Evolutionary conservation across 2,329 filamentous ascomycete species (phyloP), one percentile per base, ranked within the genome.

Genomic region (Didymella keratinophila): DNA sequence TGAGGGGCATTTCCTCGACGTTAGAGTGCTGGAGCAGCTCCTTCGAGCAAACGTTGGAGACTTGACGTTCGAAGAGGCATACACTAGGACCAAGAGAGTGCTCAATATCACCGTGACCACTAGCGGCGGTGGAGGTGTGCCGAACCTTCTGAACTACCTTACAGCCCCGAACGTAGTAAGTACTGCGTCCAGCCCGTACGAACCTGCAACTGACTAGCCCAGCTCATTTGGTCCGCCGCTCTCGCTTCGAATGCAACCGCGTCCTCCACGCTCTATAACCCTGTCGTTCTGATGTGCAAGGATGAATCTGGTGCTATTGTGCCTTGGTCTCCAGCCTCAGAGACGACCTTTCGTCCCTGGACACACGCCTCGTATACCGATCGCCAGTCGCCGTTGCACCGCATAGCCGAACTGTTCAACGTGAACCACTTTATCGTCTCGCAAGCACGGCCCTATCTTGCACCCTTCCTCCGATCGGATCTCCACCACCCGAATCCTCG

Each of bases 401-500:
- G 91, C 37, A 88, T 95, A 28, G 87, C 89, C 7, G 90, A 94
- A 78, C 85, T 94, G 11, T 95, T 95, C 83, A 96, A 96, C 73
- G 91, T 96, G 52, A 96, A 97, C 73, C 93, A 97, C 80, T 97
- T 96, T 78, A 92, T 98, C 64, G 88, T 98, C 65, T 95, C 91
- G 64, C 94, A 97, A 79, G 93, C 94, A 0, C 85, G 93, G 3
- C 94, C 94, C 0, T 97, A 96, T 76, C 82, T 97, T 16, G 89
- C 94, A 27, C 93, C 93, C 0, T 95, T 97, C 69, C 82, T 96
- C 5, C 87, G 89, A 61, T 90, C 89, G 44, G 91, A 94, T 66
- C 87, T 93, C 79, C 90, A 93, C 76, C 89, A 90, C 4, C 89
- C 91, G 0, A 66, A 84, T 83, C 72, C 84, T 81, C 66, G 85